Conservation (phyloP, 2,329 filamentous ascomycete genomes). For the Dryadomyces quercivorus region DNA sequence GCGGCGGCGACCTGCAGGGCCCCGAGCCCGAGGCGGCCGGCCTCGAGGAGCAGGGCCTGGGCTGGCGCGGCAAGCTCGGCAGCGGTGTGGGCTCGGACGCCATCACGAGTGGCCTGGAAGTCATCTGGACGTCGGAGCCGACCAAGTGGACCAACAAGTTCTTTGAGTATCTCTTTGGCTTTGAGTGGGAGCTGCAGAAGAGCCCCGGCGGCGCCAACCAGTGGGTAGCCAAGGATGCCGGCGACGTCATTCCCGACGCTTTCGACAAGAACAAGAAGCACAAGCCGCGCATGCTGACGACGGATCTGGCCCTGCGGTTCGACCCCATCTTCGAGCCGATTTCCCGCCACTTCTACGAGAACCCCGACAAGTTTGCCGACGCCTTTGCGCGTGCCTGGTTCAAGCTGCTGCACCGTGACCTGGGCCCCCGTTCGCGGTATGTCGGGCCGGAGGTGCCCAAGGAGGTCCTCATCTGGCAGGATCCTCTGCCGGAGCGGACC, state of each 20-base stretch:
- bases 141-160: slow-evolving; percentile 65
- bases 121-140: slow-evolving; percentile 67
- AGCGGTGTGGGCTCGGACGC: slow-evolving; percentile 58
- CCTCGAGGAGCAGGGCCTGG: slow-evolving; percentile 57
- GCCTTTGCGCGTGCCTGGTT: slow-evolving; percentile 68
- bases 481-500: slow-evolving; percentile 51
- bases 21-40: slow-evolving; percentile 53
- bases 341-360: slow-evolving; percentile 52
- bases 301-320: slow-evolving; percentile 58
- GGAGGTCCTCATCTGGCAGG: slow-evolving; percentile 63
- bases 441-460: slow-evolving; percentile 61
- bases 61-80: slow-evolving; percentile 55
- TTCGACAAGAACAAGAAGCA: slow-evolving; percentile 61
- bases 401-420: slow-evolving; percentile 71
- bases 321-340: slow-evolving; percentile 69
- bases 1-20: slow-evolving; percentile 48
- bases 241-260: slow-evolving; percentile 57
- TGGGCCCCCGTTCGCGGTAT: slow-evolving; percentile 60
- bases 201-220: slow-evolving; percentile 66
- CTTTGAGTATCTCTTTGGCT: slow-evolving; percentile 66
- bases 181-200: slow-evolving; percentile 66
- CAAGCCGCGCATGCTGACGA: slow-evolving; percentile 64
- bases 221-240: slow-evolving; percentile 60
- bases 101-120: slow-evolving; percentile 67
- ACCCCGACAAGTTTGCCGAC: slow-evolving; percentile 57